A percentile compares a stretch with the other conserved stretches of the same genome.
Conservation (phyloP, 495 filamentous ascomycete species). For the Neurospora sp. region DNA sequence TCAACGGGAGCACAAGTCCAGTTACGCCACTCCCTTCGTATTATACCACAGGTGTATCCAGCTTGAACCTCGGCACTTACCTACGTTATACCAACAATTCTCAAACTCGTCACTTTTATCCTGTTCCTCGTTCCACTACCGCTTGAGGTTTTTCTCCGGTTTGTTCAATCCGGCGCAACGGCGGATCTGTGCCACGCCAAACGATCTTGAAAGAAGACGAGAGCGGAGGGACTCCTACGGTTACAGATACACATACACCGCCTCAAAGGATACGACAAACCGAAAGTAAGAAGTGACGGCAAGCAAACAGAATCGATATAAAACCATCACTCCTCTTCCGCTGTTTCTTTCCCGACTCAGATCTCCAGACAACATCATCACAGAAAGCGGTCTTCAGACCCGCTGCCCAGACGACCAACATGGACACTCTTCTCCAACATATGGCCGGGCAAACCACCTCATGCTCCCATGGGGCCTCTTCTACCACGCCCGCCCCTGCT, state of each 20-base stretch:
- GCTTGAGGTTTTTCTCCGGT: neutral
- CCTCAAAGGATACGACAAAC: neutral
- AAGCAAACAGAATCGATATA: neutral
- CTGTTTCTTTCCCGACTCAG: neutral
- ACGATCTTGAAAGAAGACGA: neutral
- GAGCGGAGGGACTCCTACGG: neutral
- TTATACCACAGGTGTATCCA: neutral
- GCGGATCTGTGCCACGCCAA: neutral
- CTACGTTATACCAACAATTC: neutral
- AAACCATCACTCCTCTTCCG: neutral
- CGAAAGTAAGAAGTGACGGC: neutral
- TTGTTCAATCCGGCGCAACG: neutral
- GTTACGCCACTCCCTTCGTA: neutral
- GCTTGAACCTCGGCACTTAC: neutral
- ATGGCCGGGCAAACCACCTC: neutral
- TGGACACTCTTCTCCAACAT: neutral
- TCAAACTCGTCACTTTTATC: neutral
- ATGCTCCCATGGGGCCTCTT: neutral
- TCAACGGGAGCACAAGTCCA: neutral
- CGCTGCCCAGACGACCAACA: neutral
- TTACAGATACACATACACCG: neutral
- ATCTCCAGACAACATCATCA: neutral
- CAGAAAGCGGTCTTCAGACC: neutral
- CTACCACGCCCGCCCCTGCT: neutral
- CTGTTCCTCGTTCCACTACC: neutral